Percentiles rank a stretch among this genome's conserved stretches.
These are phyloP conservation scores for Trichoderma simmonsii DNA, from an alignment of 2,329 filamentous ascomycete species.

Conservation along the genomic window DNA sequence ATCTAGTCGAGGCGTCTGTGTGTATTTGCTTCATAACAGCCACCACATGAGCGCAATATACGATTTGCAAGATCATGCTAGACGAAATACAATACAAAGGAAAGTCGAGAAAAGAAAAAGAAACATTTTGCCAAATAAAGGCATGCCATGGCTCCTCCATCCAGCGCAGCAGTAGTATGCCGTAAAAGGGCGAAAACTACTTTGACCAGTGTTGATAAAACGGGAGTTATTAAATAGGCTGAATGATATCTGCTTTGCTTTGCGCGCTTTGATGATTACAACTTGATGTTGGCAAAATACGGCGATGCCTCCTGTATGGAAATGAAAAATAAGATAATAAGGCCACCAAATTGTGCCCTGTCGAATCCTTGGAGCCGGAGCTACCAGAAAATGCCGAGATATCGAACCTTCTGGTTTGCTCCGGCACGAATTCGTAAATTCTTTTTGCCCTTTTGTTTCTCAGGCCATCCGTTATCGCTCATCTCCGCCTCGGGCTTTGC, in stretches of 20 bases:
- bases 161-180: not conserved
- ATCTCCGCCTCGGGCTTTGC: constrained; percentile 66
- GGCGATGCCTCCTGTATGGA: constrained; percentile 2
- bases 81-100: constrained; percentile 17
- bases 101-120: constrained; percentile 14
- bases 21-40: constrained; percentile 16
- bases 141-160: constrained; percentile 12
- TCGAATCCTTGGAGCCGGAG: not conserved
- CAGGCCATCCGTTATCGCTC: constrained; percentile 36
- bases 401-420: not conserved
- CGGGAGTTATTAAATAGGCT: constrained; percentile 13
- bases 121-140: constrained; percentile 14
- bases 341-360: not conserved
- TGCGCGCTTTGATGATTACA: constrained; percentile 20
- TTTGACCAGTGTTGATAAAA: not conserved
- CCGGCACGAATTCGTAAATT: not conserved
- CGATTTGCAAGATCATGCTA: constrained; percentile 20
- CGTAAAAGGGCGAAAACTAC: not conserved
- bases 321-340: constrained; percentile 5
- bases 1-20: constrained; percentile 15
- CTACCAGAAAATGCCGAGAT: not conserved
- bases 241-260: constrained; percentile 18
- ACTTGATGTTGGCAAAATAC: constrained; percentile 13
- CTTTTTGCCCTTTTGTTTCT: not conserved
- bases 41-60: constrained; percentile 18